phyloP scores from a whole-genome alignment of 768 basidiomycete species.

The Collybia sp. region DNA sequence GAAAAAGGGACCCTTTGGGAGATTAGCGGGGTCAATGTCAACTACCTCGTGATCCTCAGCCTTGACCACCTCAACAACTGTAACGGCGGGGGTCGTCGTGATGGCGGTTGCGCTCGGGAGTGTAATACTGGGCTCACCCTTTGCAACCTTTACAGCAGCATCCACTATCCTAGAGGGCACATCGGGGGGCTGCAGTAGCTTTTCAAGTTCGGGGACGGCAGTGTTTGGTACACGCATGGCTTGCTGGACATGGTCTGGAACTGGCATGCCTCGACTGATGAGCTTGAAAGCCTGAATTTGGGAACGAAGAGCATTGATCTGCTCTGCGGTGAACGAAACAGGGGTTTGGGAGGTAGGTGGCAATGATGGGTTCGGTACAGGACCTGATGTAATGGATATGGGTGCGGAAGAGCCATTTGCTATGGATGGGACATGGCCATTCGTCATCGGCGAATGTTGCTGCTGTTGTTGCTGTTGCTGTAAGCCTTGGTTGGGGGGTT shows the following conservation, averaged over 20 bases:
- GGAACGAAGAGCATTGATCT: slow-evolving; percentile 70
- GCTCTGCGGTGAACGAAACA: slow-evolving; percentile 74
- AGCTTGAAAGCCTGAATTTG: slow-evolving; percentile 83
- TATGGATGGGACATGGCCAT: slow-evolving; percentile 43
- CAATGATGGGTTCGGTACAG: slow-evolving; percentile 42
- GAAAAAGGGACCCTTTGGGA: slow-evolving; percentile 70
- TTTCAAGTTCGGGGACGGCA: slow-evolving; percentile 60
- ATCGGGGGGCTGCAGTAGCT: slow-evolving; percentile 56
- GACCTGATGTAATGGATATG: slow-evolving; percentile 42
- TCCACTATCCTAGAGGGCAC: slow-evolving; percentile 63
- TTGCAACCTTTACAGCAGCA: slow-evolving; percentile 69
- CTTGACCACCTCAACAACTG: slow-evolving; percentile 42
- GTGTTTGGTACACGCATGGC: slow-evolving; percentile 63
- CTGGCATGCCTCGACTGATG: slow-evolving; percentile 57
- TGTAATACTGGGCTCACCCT: slow-evolving; percentile 31
- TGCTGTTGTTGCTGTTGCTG: slow-evolving; percentile 22
- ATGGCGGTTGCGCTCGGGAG: slow-evolving; percentile 15
- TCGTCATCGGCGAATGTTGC: slow-evolving; percentile 30
- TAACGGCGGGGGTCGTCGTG: slow-evolving; percentile 16
- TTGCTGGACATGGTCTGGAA: slow-evolving; percentile 67
- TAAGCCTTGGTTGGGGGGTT: slow-evolving; percentile 27
- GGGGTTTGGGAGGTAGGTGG: slow-evolving; percentile 63
- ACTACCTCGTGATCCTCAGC: slow-evolving; percentile 47
- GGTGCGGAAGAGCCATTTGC: slow-evolving; percentile 37
- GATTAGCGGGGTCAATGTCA: slow-evolving; percentile 47